Conservation (phyloP, 257 asterid species). For the Solanum paucissectum region DNA sequence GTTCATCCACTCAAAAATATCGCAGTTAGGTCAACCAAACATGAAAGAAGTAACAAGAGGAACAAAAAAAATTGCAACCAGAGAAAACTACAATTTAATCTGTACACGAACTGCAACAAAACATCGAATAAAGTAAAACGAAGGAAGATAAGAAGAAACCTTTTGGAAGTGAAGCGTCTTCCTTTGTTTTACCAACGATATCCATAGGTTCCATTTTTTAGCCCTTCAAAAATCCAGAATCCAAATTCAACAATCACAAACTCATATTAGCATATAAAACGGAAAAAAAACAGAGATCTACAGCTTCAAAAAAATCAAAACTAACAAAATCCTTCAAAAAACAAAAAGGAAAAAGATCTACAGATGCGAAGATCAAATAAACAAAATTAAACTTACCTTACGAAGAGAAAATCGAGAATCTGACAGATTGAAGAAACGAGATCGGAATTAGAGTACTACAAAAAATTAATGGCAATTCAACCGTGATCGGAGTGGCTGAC, state of each 20-base stretch:
- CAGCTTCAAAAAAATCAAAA: background rate
- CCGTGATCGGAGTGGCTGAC: slow-evolving; percentile 20
- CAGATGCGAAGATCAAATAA: background rate
- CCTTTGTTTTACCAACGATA: slow-evolving; percentile 82
- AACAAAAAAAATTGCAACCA: background rate
- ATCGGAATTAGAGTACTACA: background rate
- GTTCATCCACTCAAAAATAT: background rate
- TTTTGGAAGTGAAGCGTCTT: slow-evolving; percentile 98
- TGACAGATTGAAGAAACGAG: background rate
- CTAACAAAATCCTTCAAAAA: background rate
- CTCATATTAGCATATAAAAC: background rate
- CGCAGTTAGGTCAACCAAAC: background rate
- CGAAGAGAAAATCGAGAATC: background rate
- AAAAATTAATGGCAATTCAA: background rate
- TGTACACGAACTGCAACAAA: background rate
- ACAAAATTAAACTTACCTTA: background rate
- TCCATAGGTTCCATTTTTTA: slow-evolving; percentile 83
- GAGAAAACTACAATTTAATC: background rate
- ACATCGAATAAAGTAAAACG: background rate
- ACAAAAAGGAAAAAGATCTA: background rate
- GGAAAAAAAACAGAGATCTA: background rate
- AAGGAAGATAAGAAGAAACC: slow-evolving; percentile 19
- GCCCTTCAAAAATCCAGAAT: slow-evolving; percentile 9
- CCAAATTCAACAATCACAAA: background rate
- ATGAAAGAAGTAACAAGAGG: background rate